These are phyloP conservation scores for Malassezia globosa DNA, from an alignment of 1,284 basidiomycete species.

Conservation along the genomic window DNA sequence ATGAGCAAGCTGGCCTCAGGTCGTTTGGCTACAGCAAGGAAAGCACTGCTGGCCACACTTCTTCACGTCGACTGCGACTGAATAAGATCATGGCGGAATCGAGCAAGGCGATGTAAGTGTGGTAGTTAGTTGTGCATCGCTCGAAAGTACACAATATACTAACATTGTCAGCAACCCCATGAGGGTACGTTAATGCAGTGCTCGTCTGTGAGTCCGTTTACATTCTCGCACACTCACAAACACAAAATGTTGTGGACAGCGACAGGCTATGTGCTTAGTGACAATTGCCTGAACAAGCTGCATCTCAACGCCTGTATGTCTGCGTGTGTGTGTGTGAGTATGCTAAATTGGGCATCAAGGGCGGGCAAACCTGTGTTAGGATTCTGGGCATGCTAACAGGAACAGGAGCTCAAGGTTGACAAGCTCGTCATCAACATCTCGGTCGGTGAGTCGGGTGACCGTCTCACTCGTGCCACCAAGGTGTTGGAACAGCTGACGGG, in stretches of 20 bases:
- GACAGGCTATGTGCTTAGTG: too few species aligned
- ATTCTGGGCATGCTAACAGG: constrained; percentile 13
- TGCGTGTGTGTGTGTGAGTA: too few species aligned
- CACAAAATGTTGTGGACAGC: too few species aligned
- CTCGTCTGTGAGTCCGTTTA: too few species aligned
- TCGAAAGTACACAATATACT: not conserved
- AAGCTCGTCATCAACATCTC: constrained; percentile 99
- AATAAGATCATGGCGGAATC: constrained; percentile 36
- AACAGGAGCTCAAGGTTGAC: constrained; percentile 81
- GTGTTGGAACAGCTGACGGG: constrained; percentile 98
- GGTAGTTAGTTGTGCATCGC: not conserved
- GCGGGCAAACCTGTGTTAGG: too few species aligned
- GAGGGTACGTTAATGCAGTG: constrained; percentile 46
- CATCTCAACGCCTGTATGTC: too few species aligned
- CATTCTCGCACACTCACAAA: too few species aligned
- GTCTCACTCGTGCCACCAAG: constrained; percentile 96
- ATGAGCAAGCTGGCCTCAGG: too few species aligned
- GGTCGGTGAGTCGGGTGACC: constrained; percentile 98
- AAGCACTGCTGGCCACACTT: too few species aligned
- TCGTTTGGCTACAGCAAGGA: too few species aligned
- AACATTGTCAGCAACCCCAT: constrained; percentile 35
- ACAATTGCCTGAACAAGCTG: too few species aligned
- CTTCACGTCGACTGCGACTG: constrained; percentile 18
- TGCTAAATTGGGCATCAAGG: too few species aligned
- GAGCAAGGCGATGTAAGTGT: constrained; percentile 38